Conservation (phyloP, 768 basidiomycete species). For the Agaricus blazei region DNA sequence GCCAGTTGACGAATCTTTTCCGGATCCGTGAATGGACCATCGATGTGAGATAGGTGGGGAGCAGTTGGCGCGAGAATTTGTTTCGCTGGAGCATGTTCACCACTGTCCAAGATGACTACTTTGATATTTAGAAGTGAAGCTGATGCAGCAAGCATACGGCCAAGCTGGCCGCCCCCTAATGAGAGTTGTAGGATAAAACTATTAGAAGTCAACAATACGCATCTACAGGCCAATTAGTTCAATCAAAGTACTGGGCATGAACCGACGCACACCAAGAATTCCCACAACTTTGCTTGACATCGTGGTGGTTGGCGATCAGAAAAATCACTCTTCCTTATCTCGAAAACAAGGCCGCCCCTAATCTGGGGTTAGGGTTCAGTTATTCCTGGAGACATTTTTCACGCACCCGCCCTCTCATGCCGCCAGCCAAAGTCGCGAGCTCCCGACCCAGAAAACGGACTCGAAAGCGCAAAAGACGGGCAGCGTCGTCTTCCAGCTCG, state of each 20-base stretch:
- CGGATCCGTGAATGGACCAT: conserved; percentile 85
- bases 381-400: neutral
- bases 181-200: conserved; percentile 14
- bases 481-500: conserved; percentile 37
- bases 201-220: conserved; percentile 8
- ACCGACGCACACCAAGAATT: conserved; percentile 48
- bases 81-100: conserved; percentile 81
- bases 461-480: conserved; percentile 52
- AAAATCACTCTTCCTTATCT: neutral
- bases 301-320: conserved; percentile 2
- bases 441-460: conserved; percentile 38
- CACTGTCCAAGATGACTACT: conserved; percentile 80
- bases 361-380: neutral
- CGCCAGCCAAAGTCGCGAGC: conserved; percentile 25
- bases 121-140: conserved; percentile 85
- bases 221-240: conserved; percentile 1
- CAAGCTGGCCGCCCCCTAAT: conserved; percentile 92
- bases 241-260: neutral
- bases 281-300: conserved; percentile 47
- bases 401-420: neutral
- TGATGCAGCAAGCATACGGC: conserved; percentile 91
- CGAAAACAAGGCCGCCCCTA: neutral
- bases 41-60: conserved; percentile 57
- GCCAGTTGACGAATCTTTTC: conserved; percentile 78
- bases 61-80: conserved; percentile 63